These are phyloP conservation scores for Epichloe uncinata DNA, from an alignment of 2,329 filamentous ascomycete genomes.

Conservation along the genomic window DNA sequence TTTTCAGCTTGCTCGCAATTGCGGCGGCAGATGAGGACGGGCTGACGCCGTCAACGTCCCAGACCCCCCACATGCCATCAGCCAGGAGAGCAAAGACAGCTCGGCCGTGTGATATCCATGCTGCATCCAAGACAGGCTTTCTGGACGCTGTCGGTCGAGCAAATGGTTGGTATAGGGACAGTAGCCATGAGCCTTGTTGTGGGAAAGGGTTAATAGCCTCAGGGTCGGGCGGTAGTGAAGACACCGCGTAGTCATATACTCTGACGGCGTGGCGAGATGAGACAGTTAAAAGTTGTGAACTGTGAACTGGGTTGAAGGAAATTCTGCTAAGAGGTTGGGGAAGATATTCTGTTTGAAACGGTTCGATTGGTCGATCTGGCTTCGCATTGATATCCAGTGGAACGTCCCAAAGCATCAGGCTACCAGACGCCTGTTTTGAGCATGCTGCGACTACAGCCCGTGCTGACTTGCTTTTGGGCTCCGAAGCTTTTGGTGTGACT, in stretches of 20 bases:
- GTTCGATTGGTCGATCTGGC: constrained; percentile 21
- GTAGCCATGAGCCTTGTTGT: constrained; percentile 48
- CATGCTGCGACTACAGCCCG: constrained; percentile 47
- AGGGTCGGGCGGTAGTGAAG: constrained; percentile 39
- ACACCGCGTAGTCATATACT: constrained; percentile 46
- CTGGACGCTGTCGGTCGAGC: constrained; percentile 33
- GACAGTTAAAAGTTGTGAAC: constrained; percentile 44
- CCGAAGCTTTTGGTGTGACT: constrained; percentile 27
- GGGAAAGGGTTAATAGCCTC: constrained; percentile 37
- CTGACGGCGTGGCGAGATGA: constrained; percentile 42
- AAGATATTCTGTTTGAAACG: constrained; percentile 49
- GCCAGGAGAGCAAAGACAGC: constrained; percentile 45
- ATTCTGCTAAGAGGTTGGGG: constrained; percentile 40
- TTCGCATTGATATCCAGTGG: constrained; percentile 29
- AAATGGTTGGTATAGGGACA: constrained; percentile 48
- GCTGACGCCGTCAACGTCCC: constrained; percentile 49
- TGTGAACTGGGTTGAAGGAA: constrained; percentile 46
- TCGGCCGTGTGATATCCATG: constrained; percentile 47
- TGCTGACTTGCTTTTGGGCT: constrained; percentile 21
- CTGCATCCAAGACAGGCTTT: constrained; percentile 48
- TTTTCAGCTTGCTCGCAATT: constrained; percentile 35
- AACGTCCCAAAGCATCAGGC: constrained; percentile 45
- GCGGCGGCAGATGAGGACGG: constrained; percentile 28
- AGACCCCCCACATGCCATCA: constrained; percentile 56
- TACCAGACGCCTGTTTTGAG: constrained; percentile 44